Evolutionary conservation across 108 stramenopile genomes (phyloP), one percentile per base, ranked within the genome.

Genomic region (Fragilariopsis cylindrus): DNA sequence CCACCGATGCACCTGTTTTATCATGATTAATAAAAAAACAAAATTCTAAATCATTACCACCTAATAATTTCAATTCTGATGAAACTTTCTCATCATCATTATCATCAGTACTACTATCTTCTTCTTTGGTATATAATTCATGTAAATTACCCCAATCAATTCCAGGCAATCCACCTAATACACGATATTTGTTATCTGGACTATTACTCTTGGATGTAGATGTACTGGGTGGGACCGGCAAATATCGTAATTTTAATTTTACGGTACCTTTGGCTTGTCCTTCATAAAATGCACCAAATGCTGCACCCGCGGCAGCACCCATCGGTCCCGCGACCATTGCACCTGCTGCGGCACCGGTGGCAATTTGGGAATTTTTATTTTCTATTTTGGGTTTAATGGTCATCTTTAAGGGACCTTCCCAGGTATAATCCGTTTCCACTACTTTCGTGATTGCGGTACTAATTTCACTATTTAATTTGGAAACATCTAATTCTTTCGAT

Each of bases 11-110:
- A 58, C 94, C 94, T 5, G 94, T 95, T 8, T 47, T 48, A 69
- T 90, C 87, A 67, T 94, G 92, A 15, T 87, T 87, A 48, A 94
- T 87, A 57, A 90, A 86, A 68, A 88, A 91, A 57, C 92, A 94
- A 62, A 87, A 88, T 76, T 94, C 92, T n/a, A 89, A 70, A 76
- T 94, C 92, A 18, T 81, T 66, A 21, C 79, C 84, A 5, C 47
- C 63, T 7, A 48, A 46, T 39, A 50, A 44, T 15, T 15, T 73
- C 57, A 70, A 49, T 62, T 64, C 54, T 11, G 48, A 52, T 52
- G 78, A 52, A 12, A 48, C 13, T 0, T 9, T 3, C 39, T 5
- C 8, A 0, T 57, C 41, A 1, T 39, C 46, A n/a, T 48, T 1
- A 0, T 57, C 43, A 12, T 4, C 6, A n/a, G 0, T 47, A 13